Conservation (phyloP, 202 grass and related monocot species). For the Schoenoplectus tabernaemontani region DNA sequence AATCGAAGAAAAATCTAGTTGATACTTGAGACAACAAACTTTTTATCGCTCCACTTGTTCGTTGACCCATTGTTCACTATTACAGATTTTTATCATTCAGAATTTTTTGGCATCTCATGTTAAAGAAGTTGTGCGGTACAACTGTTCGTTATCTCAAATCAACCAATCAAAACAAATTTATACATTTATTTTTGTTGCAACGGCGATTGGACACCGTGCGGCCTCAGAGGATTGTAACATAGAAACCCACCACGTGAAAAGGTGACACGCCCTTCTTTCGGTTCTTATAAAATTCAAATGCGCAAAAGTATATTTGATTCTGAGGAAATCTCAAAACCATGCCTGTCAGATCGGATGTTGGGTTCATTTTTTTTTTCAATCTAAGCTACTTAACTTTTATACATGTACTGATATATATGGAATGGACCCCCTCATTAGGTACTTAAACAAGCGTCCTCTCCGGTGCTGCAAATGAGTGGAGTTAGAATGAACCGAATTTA, state of each 20-base stretch:
- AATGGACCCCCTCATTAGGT: too few species aligned
- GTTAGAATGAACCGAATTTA: too few species aligned
- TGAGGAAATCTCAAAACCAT: not conserved
- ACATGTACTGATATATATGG: too few species aligned
- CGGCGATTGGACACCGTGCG: not conserved
- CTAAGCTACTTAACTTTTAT: too few species aligned
- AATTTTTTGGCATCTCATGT: not conserved
- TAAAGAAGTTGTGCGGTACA: not conserved
- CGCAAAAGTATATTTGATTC: not conserved
- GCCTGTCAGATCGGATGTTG: not conserved
- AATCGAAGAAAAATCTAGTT: not conserved
- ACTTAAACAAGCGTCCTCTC: too few species aligned
- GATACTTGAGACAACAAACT: not conserved
- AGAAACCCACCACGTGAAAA: slow-evolving; percentile 20
- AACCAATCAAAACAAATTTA: not conserved
- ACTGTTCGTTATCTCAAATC: not conserved
- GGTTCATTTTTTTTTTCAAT: too few species aligned
- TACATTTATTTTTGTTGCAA: not conserved
- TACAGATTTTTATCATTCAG: not conserved
- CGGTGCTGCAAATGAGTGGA: too few species aligned
- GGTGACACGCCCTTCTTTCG: slow-evolving; percentile 17
- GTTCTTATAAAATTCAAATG: slow-evolving; percentile 14
- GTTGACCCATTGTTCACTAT: not conserved
- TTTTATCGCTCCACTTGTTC: not conserved
- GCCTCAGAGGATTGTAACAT: not conserved